These are phyloP conservation scores for Ensete ventricosum DNA, from an alignment of 176 grass and related monocot genomes.

Conservation along the genomic window DNA sequence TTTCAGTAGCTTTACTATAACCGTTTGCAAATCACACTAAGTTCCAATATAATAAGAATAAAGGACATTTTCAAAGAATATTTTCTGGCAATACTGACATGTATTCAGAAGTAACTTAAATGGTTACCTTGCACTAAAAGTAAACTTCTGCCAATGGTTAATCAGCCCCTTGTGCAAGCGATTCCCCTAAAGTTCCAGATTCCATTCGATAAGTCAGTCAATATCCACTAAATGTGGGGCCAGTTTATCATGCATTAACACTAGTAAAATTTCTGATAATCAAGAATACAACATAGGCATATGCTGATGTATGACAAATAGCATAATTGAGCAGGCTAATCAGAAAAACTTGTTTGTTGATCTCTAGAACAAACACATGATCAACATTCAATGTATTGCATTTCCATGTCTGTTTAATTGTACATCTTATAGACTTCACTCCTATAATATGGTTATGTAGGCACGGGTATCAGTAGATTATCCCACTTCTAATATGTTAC, in stretches of 20 bases:
- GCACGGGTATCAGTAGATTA: too few relatives aligned
- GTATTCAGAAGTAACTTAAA: not conserved
- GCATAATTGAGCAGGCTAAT: not conserved
- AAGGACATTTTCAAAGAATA: not conserved
- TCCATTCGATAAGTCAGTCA: constrained; percentile 20
- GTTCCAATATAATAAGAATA: not conserved
- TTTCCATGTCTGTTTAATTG: not conserved
- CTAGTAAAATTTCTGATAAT: not conserved
- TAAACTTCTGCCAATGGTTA: constrained; percentile 96
- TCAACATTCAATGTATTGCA: not conserved
- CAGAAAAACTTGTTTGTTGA: not conserved
- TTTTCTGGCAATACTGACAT: not conserved
- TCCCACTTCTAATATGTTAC: too few relatives aligned
- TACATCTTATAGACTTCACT: too few relatives aligned
- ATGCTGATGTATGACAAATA: not conserved
- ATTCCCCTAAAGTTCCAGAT: constrained; percentile 60
- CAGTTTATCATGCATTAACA: not conserved
- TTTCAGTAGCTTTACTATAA: not conserved
- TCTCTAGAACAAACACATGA: not conserved
- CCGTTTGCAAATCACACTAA: not conserved
- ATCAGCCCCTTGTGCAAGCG: constrained; percentile 83
- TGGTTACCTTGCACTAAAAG: constrained; percentile 84
- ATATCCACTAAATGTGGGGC: not conserved
- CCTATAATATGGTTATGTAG: too few relatives aligned
- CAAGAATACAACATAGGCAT: not conserved